Base-by-base conservation (phyloP, 2,329 filamentous ascomycete genomes). In the Aspergillus sp. region DNA sequence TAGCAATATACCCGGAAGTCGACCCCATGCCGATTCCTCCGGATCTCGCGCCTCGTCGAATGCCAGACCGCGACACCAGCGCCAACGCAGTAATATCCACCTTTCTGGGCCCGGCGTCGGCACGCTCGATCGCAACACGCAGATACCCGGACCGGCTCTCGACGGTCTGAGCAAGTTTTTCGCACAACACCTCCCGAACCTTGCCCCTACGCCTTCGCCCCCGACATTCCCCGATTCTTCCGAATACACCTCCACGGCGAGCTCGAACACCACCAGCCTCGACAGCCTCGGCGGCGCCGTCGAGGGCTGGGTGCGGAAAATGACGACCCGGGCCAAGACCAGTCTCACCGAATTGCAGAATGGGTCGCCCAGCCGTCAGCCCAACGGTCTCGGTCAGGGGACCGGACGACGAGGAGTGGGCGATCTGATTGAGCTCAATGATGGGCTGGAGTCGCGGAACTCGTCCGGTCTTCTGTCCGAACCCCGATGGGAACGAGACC, bases 31-130 rank as follows among this genome's bases (percentile, higher is more conserved):
- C 6, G 65, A 64, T 14, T 64, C 68, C 8, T 59, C 60, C 22
- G 47, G 40, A 16, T 57, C 67, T 30, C 20, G 69, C 63, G 49
- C 59, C 63, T 40, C 60, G 57, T 35, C 62, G 55, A 38, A 55
- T 24, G 3, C 35, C 35, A n/a, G 35, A n/a, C 63, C 66, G 36
- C 75, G 72, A 59, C 68, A 77, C 56, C 66, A 69, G 38, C 71
- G 74, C 50, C 64, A 72, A 45, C 65, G 67, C 62, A 70, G 72
- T 64, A 63, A 70, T 60, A 60, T 74, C 4, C 88, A 89, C 76
- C 86, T 96, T 71, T 83, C 86, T 40, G 88, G 90, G 1, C 90
- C 93, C 2, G 93, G 93, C 17, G 93, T 97, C 1, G 93, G 93
- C 7, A 91, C 90, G 0, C 82, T 97, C 69, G 83, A 82, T 60